phyloP scores from a whole-genome alignment of 1,284 basidiomycete genomes.

The Volvariella volvacea region DNA sequence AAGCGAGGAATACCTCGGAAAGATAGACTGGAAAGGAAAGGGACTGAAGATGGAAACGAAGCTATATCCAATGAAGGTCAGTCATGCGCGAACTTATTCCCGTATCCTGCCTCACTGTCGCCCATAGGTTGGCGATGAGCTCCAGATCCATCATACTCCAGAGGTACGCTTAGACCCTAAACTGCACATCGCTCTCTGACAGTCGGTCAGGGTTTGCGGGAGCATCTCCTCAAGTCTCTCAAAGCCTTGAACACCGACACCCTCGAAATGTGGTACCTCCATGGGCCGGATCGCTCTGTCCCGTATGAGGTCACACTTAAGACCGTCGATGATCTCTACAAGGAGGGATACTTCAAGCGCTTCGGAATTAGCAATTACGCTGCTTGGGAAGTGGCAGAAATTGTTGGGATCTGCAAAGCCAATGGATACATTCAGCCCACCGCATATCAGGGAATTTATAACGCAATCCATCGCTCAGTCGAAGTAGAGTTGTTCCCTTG shows the following conservation, averaged over 20 bases:
- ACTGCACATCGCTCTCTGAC: constrained; percentile 9
- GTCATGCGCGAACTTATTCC: neutral
- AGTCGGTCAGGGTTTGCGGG: constrained; percentile 27
- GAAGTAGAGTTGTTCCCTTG: constrained; percentile 62
- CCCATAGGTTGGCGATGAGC: too few relatives aligned
- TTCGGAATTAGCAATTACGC: constrained; percentile 32
- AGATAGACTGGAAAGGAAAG: constrained; percentile 28
- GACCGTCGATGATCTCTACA: constrained; percentile 40
- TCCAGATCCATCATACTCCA: neutral
- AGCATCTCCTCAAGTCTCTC: constrained; percentile 35
- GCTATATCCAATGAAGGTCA: constrained; percentile 23
- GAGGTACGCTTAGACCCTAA: neutral
- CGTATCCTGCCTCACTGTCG: too few relatives aligned
- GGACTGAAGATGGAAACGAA: constrained; percentile 41
- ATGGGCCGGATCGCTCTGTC: constrained; percentile 43
- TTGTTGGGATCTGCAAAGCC: constrained; percentile 47
- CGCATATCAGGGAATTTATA: constrained; percentile 64
- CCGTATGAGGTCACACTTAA: constrained; percentile 43
- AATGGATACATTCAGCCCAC: constrained; percentile 58
- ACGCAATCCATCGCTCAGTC: constrained; percentile 41
- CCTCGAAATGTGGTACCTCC: constrained; percentile 38
- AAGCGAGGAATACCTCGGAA: constrained; percentile 38
- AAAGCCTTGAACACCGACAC: constrained; percentile 33
- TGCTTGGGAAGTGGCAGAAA: constrained; percentile 58
- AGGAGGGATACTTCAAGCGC: constrained; percentile 29